phyloP scores from a whole-genome alignment of 768 basidiomycete genomes.

The Myochromella boudieri region DNA sequence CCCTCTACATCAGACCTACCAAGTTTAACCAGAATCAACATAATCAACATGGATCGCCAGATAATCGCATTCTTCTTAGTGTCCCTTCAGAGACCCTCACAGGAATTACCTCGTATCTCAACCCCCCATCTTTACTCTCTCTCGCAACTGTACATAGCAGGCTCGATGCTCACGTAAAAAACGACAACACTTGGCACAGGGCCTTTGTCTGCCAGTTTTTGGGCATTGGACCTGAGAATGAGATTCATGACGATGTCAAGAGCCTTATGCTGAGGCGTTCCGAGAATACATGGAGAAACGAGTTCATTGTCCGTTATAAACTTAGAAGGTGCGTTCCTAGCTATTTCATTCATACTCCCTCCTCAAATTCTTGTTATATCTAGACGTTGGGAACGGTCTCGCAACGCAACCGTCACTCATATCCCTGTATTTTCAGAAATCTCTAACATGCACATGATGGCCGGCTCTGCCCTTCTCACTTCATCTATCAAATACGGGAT shows the following conservation, averaged over 20 bases:
- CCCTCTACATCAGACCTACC: slow-evolving; percentile 27
- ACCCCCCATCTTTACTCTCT: slow-evolving; percentile 58
- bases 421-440: slow-evolving; percentile 60
- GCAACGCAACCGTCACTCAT: slow-evolving; percentile 60
- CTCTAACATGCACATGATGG: slow-evolving; percentile 59
- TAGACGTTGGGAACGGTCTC: slow-evolving; percentile 73
- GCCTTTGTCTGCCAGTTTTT: slow-evolving; percentile 73
- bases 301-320: slow-evolving; percentile 60
- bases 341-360: slow-evolving; percentile 3
- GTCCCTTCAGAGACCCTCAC: slow-evolving; percentile 74
- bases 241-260: slow-evolving; percentile 43
- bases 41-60: slow-evolving; percentile 50
- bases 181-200: slow-evolving; percentile 79
- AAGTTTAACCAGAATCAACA: slow-evolving; percentile 26
- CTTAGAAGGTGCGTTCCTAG: slow-evolving; percentile 50
- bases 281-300: slow-evolving; percentile 65
- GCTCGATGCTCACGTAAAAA: slow-evolving; percentile 64
- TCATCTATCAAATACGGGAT: slow-evolving; percentile 68
- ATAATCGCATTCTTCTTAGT: slow-evolving; percentile 41
- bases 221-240: slow-evolving; percentile 63
- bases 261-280: slow-evolving; percentile 56
- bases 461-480: slow-evolving; percentile 53
- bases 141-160: slow-evolving; percentile 52
- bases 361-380: background rate
- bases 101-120: slow-evolving; percentile 72